Evolutionary conservation across 352 stramenopile species (phyloP), one percentile per base, ranked within the genome.

Genomic region (Discostella stelligera): DNA sequence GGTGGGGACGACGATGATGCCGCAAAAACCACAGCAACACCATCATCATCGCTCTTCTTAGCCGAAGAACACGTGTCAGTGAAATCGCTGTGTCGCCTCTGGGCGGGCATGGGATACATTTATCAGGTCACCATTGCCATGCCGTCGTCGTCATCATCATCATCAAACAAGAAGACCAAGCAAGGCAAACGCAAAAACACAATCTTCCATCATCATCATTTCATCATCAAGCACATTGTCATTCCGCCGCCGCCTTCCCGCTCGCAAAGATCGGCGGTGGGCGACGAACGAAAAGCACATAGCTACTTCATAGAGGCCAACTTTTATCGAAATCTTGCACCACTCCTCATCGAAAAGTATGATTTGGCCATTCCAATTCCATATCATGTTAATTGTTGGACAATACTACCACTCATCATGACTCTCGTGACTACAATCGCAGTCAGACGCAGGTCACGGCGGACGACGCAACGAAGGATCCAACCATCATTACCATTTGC

Each of bases 101-200:
- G 87, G 87, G 82, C 66, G 25, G 87, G 87, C 6, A 92, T 92
- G 87, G 87, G 87, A 18, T 72, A 77, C 54, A 80, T 90, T 54
- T 83, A 87, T 59, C 49, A 80, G 63, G 46, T 91, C 20, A 59
- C 27, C 4, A 58, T 85, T 16, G 30, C 53, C 14, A 27, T 39
- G 63, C 67, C 20, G 71, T 27, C 46, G 14, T 66, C 39, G 37
- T 44, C 37, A 44, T 32, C 27, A 6, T 5, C 27, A 65, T 79
- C 63, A 20, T 63, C 58, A 16, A 48, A 11, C 20, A 44, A 44
- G 2, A 44, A 44, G 11, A 11, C 7, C 37, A 44, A 44, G 5
- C n/a, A 5, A 44, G 13, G 37, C 37, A 44, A 44, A 44, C 0
- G 7, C 37, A 44, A 44, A 44, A 44, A 9, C 32, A 41, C 3